A percentile compares a stretch with the other conserved stretches of the same genome.
These are phyloP conservation scores for Yamadazyma akitaensis DNA, from an alignment of 805 yeast species.

Conservation along the genomic window DNA sequence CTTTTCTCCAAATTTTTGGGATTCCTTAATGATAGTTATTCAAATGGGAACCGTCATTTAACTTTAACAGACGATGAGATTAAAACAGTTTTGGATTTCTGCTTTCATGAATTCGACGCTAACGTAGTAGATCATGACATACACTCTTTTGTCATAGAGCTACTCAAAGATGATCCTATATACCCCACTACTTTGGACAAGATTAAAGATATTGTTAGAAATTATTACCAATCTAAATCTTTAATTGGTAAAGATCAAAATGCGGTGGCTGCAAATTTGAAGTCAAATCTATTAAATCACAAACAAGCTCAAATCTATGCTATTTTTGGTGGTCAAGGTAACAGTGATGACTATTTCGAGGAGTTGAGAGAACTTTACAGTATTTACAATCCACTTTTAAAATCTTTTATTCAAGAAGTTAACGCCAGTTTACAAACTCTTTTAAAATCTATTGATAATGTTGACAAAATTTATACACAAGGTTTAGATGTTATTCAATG, in stretches of 20 bases:
- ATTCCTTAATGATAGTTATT: conserved; percentile 34
- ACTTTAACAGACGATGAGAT: conserved; percentile 52
- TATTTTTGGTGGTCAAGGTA: conserved; percentile 98
- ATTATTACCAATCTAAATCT: conserved; percentile 55
- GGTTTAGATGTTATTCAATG: conserved; percentile 87
- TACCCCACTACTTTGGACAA: conserved; percentile 68
- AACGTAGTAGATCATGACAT: conserved; percentile 64
- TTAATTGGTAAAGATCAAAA: neutral
- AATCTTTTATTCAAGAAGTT: conserved; percentile 65
- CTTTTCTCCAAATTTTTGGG: conserved; percentile 83
- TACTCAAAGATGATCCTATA: conserved; percentile 47
- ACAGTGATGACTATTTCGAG: conserved; percentile 94
- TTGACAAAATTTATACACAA: conserved; percentile 86
- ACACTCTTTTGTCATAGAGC: conserved; percentile 78
- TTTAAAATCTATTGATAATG: conserved; percentile 68
- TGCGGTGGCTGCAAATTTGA: neutral
- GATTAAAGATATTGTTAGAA: conserved; percentile 68
- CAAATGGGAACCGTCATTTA: neutral
- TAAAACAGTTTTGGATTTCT: conserved; percentile 65
- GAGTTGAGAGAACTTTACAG: conserved; percentile 85
- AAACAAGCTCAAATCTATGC: conserved; percentile 64
- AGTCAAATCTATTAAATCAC: conserved; percentile 12
- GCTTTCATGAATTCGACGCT: conserved; percentile 80
- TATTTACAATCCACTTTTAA: conserved; percentile 69
- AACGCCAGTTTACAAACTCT: conserved; percentile 66